Conservation (phyloP, 139 green algal species). For the Monoraphidium neglectum region DNA sequence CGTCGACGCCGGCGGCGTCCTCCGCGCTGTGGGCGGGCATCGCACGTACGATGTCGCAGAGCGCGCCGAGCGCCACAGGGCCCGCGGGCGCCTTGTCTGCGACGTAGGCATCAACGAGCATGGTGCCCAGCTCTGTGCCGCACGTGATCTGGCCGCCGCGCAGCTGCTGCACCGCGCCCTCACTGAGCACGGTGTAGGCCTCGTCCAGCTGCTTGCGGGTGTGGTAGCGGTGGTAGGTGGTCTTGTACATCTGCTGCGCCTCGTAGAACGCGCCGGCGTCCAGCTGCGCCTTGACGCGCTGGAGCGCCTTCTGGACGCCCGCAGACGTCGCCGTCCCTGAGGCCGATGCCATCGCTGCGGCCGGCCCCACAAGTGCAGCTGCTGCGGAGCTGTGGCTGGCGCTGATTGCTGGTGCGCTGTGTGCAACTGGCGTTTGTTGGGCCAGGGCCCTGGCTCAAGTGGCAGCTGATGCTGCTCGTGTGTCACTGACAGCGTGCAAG, state of each 20-base stretch:
- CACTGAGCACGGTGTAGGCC: conserved; percentile 47
- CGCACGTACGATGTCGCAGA: conserved; percentile 2
- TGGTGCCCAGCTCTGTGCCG: conserved; percentile 57
- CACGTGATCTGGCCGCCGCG: conserved; percentile 51
- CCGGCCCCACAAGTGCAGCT: too few species aligned
- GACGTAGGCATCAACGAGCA: conserved; percentile 51
- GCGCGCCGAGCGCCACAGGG: not conserved
- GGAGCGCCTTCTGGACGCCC: conserved; percentile 36
- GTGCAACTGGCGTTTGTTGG: too few species aligned
- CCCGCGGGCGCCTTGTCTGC: conserved; percentile 1
- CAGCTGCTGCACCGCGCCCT: conserved; percentile 64
- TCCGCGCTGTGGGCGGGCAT: conserved; percentile 4
- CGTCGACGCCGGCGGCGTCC: conserved; percentile 18
- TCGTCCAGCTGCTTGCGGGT: conserved; percentile 45
- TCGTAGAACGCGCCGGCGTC: conserved; percentile 65
- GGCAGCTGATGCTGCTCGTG: too few species aligned
- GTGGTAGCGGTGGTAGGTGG: conserved; percentile 58
- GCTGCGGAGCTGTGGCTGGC: too few species aligned
- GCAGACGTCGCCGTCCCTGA: not conserved
- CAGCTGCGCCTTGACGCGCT: conserved; percentile 35
- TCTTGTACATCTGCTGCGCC: conserved; percentile 83
- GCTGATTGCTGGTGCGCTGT: too few species aligned
- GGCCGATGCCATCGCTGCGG: too few species aligned
- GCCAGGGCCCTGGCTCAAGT: too few species aligned
- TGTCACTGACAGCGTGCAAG: too few species aligned